These are phyloP conservation scores for Penicillium sp. DNA, from an alignment of 2,329 filamentous ascomycete species.

Conservation along the genomic window DNA sequence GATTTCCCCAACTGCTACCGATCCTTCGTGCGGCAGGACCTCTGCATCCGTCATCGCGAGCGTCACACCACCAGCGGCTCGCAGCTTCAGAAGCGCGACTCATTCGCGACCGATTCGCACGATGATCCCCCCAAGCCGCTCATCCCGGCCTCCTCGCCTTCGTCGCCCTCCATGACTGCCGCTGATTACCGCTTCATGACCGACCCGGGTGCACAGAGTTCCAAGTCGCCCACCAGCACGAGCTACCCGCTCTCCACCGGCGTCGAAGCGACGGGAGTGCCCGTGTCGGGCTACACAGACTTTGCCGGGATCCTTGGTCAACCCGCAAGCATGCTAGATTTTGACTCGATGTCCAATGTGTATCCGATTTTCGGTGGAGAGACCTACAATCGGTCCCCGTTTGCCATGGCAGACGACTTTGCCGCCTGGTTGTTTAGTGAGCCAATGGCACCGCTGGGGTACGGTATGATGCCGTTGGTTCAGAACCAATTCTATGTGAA, in stretches of 20 bases:
- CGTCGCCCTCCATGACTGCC: conserved; percentile 23
- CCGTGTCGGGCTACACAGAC: conserved; percentile 20
- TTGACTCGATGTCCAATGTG: conserved; percentile 46
- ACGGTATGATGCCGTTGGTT: conserved; percentile 44
- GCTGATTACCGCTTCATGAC: conserved; percentile 20
- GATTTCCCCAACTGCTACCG: conserved; percentile 87
- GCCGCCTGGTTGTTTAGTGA: conserved; percentile 80
- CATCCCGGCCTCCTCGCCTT: conserved; percentile 16
- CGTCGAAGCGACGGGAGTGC: conserved; percentile 17
- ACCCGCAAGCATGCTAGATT: conserved; percentile 19
- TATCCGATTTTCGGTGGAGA: conserved; percentile 87
- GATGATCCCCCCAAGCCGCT: conserved; percentile 19
- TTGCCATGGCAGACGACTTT: conserved; percentile 83
- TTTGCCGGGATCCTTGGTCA: conserved; percentile 17
- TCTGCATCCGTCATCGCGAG: conserved; percentile 81
- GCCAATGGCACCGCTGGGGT: conserved; percentile 54
- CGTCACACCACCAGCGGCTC: conserved; percentile 66
- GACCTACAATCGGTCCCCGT: conserved; percentile 79
- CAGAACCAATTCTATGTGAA: conserved; percentile 53
- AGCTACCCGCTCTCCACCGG: conserved; percentile 21
- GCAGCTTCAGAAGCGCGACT: conserved; percentile 51
- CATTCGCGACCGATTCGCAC: conserved; percentile 34
- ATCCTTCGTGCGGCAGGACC: conserved; percentile 87
- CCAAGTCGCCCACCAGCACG: conserved; percentile 18
- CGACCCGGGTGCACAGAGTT: conserved; percentile 7